phyloP scores from a whole-genome alignment of 768 basidiomycete genomes.

The Pulveroboletus frians region DNA sequence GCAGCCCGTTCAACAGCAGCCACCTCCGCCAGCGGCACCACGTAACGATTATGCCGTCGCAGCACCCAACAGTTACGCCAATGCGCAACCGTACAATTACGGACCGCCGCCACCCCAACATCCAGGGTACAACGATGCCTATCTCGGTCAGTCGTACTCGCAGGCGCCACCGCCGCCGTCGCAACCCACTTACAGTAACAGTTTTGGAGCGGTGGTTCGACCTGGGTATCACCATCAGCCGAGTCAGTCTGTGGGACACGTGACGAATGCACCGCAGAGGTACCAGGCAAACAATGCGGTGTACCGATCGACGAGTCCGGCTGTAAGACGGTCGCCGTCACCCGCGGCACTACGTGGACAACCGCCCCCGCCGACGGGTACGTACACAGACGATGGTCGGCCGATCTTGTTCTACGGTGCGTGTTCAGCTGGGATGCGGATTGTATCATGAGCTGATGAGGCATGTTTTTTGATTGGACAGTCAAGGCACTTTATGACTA shows the following conservation, averaged over 20 bases:
- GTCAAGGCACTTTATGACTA: slow-evolving; percentile 92
- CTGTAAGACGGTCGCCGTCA: slow-evolving; percentile 43
- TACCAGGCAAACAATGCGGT: slow-evolving; percentile 19
- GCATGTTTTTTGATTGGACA: slow-evolving; percentile 22
- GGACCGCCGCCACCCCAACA: slow-evolving; percentile 22
- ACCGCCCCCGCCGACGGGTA: slow-evolving; percentile 55
- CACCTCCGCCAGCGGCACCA: slow-evolving; percentile 16
- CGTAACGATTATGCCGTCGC: slow-evolving; percentile 17
- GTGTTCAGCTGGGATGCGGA: slow-evolving; percentile 23
- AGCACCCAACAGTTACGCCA: slow-evolving; percentile 12
- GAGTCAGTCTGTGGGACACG: slow-evolving; percentile 22
- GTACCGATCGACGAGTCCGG: slow-evolving; percentile 44
- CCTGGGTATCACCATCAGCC: slow-evolving; percentile 8
- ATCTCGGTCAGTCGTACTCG: slow-evolving; percentile 16
- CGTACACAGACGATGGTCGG: slow-evolving; percentile 77
- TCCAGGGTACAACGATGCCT: slow-evolving; percentile 13
- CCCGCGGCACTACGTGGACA: slow-evolving; percentile 38
- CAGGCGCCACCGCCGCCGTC: slow-evolving; percentile 13
- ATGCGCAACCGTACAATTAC: slow-evolving; percentile 12
- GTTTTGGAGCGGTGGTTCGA: slow-evolving; percentile 1
- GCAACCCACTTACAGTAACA: slow-evolving; percentile 1
- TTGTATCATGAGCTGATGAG: not conserved
- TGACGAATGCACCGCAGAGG: slow-evolving; percentile 30
- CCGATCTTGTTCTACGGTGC: slow-evolving; percentile 85
- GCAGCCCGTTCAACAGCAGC: slow-evolving; percentile 27